Percentiles rank a stretch among this genome's conserved stretches.
Conservation (phyloP, 257 asterid genomes). For the Gardenia jasminoides region DNA sequence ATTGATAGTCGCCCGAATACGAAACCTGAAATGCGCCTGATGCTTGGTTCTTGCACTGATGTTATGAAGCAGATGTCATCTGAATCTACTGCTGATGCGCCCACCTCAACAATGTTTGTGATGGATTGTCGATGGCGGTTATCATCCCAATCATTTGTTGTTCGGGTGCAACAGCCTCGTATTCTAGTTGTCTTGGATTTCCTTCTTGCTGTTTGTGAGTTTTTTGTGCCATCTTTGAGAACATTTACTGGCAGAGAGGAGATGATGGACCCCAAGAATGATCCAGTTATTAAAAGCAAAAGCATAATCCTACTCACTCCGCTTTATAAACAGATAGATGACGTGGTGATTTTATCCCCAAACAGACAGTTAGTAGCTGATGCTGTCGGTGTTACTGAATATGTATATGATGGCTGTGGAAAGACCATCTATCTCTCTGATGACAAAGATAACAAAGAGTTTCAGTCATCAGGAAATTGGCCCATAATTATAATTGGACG, state of each 20-base stretch:
- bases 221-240: slow-evolving; percentile 95
- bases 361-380: slow-evolving; percentile 78
- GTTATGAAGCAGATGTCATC: slow-evolving; percentile 62
- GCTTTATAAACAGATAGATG: slow-evolving; percentile 70
- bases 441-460: slow-evolving; percentile 54
- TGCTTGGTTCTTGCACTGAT: slow-evolving; percentile 96
- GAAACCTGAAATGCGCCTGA: slow-evolving; percentile 94
- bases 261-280: slow-evolving; percentile 88
- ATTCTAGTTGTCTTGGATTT: slow-evolving; percentile 93
- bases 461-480: slow-evolving; percentile 39
- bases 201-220: slow-evolving; percentile 86
- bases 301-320: slow-evolving; percentile 64
- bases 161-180: slow-evolving; percentile 96
- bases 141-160: slow-evolving; percentile 84
- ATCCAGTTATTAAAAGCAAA: slow-evolving; percentile 69
- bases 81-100: slow-evolving; percentile 48
- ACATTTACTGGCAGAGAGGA: slow-evolving; percentile 95
- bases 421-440: slow-evolving; percentile 64
- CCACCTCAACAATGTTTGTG: slow-evolving; percentile 90
- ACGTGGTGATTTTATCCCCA: slow-evolving; percentile 72
- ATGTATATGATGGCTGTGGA: slow-evolving; percentile 92
- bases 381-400: slow-evolving; percentile 77
- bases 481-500: slow-evolving; percentile 89
- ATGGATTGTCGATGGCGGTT: slow-evolving; percentile 98
- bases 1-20: slow-evolving; percentile 90